Base-by-base conservation (phyloP, 331 rosid species). In the Prunus yedoensis region DNA sequence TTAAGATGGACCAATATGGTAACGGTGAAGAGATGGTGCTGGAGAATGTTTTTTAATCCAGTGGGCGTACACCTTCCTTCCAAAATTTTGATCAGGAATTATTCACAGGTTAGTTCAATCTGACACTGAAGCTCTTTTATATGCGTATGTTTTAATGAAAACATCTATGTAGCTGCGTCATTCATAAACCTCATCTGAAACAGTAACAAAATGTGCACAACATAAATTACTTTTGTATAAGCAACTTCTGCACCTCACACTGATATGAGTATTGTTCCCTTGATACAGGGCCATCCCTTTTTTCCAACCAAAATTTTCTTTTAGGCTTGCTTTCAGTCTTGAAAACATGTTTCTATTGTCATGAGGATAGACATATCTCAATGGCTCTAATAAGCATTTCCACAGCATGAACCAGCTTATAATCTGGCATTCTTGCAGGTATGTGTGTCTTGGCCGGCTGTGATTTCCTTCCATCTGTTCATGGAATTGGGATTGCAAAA, bases 391-490 rank as follows among this genome's bases (percentile, higher is more conserved):
- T 20, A 73, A 17, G 41, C 2, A n/a, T 21, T 21, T 27, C 63
- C 30, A 49, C 50, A 12, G 15, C 17, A 59, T 59, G 70, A 68
- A 23, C 57, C 62, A 64, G 20, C 53, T 77, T 61, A 64, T 25
- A 47, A 61, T 64, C 35, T 28, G 45, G 16, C 15, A 23, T 78
- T 79, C 8, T 47, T 23, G 4, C 91, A 94, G 98, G 98, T 58
- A 91, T 94, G 98, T 91, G 97, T 78, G 93, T 91, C 64, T 80
- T 94, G 71, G 98, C 98, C 58, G 98, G 98, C 78, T 91, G 98
- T 80, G 98, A 94, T 79, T 91, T 94, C 87, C 98, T 91, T 82
- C 85, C 97, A 60, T 94, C 98, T 76, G 93, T 94, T 79, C 98
- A 93, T 66, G 97, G 98, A 83, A 94, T 91, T 64, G 98, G 98